Conservation (phyloP, 192 early-diverging fungal genomes). For the Podila minutissima region DNA sequence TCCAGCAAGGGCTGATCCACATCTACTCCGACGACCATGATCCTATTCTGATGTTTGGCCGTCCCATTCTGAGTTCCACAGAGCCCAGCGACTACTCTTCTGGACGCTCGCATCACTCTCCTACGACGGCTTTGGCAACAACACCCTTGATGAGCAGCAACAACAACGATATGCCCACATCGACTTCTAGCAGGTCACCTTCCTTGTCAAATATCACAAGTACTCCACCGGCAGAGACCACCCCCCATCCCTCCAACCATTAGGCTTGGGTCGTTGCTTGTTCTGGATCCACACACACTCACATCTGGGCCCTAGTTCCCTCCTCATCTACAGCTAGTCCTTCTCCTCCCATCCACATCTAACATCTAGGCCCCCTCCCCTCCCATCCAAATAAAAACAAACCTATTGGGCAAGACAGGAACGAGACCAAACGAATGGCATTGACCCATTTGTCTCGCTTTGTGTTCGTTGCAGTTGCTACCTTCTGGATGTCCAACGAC, state of each 20-base stretch:
- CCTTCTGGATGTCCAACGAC: too few relatives aligned
- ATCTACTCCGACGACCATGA: slow-evolving; percentile 38
- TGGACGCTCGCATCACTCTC: neutral
- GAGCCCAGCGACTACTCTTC: neutral
- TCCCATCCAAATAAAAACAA: neutral
- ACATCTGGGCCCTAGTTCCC: too few relatives aligned
- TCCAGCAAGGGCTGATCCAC: slow-evolving; percentile 26
- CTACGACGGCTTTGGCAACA: neutral
- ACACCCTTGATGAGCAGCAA: neutral
- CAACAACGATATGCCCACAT: neutral
- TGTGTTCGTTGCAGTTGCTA: too few relatives aligned
- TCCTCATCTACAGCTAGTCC: too few relatives aligned
- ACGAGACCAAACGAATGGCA: neutral
- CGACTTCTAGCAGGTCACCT: neutral
- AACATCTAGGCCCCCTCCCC: too few relatives aligned
- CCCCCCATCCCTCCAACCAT: neutral
- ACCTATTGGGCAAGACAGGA: neutral
- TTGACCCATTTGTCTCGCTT: neutral
- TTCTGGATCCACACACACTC: too few relatives aligned
- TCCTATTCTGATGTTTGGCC: slow-evolving; percentile 39
- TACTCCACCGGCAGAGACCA: neutral
- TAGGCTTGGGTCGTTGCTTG: neutral
- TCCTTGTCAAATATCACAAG: neutral
- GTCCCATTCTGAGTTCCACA: slow-evolving; percentile 14
- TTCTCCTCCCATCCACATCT: too few relatives aligned